Percentiles rank a stretch among this genome's conserved stretches.
Evolutionary conservation across 805 yeast genomes (phyloP).

Genomic region (Jamesozyma piceae): DNA sequence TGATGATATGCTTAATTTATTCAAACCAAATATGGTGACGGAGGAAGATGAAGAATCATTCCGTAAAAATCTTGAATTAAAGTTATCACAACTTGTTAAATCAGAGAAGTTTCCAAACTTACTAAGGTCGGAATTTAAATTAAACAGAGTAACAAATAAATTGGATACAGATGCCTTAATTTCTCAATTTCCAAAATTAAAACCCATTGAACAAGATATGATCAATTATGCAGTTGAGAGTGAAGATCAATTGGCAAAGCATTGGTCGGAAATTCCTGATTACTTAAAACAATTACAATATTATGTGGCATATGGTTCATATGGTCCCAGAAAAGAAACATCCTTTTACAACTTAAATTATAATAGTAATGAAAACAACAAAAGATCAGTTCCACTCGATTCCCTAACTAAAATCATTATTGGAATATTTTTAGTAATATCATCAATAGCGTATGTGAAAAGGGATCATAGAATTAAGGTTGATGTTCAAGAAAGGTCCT

Average conservation of each 20-base stretch:
- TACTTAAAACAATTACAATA: slow-evolving; percentile 49
- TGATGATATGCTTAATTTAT: slow-evolving; percentile 19
- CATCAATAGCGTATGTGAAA: neutral
- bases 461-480: too few relatives aligned
- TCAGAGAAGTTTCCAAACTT: slow-evolving; percentile 12
- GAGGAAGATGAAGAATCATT: slow-evolving; percentile 22
- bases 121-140: slow-evolving; percentile 9
- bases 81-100: slow-evolving; percentile 7
- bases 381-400: neutral
- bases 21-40: slow-evolving; percentile 17
- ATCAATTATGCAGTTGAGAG: slow-evolving; percentile 21
- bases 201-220: slow-evolving; percentile 9
- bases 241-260: slow-evolving; percentile 17
- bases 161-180: slow-evolving; percentile 5
- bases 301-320: slow-evolving; percentile 57
- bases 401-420: neutral
- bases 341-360: slow-evolving; percentile 27
- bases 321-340: slow-evolving; percentile 60
- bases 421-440: neutral
- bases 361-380: neutral
- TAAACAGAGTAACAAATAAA: slow-evolving; percentile 1
- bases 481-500: too few relatives aligned
- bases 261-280: slow-evolving; percentile 45
- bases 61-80: slow-evolving; percentile 3
- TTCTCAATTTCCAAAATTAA: slow-evolving; percentile 8